Percentiles rank a stretch among this genome's conserved stretches.
Conservation (phyloP, 1,284 basidiomycete genomes). For the Violaceomyces palustris region DNA sequence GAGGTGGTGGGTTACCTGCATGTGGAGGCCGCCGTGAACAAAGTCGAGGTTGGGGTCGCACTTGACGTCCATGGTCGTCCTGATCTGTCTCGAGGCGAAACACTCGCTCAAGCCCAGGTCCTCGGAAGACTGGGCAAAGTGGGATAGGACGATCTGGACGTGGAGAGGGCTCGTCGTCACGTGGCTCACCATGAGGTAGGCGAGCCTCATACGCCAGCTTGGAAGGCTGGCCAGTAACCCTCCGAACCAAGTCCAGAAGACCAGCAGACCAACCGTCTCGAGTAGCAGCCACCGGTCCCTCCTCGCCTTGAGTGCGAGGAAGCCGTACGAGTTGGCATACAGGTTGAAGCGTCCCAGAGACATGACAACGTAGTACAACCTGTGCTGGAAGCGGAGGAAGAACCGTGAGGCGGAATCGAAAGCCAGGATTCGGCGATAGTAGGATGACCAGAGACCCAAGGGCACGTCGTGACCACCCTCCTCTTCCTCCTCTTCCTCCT, state of each 20-base stretch:
- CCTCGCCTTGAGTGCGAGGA: conserved; percentile 61
- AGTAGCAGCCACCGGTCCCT: conserved; percentile 53
- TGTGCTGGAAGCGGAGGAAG: conserved; percentile 77
- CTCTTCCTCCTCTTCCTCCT: not conserved
- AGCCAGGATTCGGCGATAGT: conserved; percentile 81
- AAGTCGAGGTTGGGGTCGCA: conserved; percentile 79
- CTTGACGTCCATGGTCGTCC: conserved; percentile 91
- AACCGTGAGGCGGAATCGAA: conserved; percentile 69
- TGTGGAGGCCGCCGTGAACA: conserved; percentile 84
- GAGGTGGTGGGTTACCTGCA: conserved; percentile 94
- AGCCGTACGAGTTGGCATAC: conserved; percentile 79
- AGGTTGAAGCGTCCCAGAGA: conserved; percentile 92
- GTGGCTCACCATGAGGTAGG: conserved; percentile 73
- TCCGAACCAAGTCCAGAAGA: conserved; percentile 78
- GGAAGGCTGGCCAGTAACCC: conserved; percentile 64
- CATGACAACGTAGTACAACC: conserved; percentile 88
- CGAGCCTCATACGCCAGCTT: conserved; percentile 63
- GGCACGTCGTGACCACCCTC: conserved; percentile 2
- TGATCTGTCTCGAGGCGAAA: conserved; percentile 85
- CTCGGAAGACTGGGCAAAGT: conserved; percentile 90
- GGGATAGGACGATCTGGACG: conserved; percentile 85
- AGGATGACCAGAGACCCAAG: conserved; percentile 73
- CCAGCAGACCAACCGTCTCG: conserved; percentile 65
- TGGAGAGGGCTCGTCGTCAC: conserved; percentile 70
- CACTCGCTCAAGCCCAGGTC: conserved; percentile 87